Conservation (phyloP, 495 filamentous ascomycete species). For the Choiromyces venosus region DNA sequence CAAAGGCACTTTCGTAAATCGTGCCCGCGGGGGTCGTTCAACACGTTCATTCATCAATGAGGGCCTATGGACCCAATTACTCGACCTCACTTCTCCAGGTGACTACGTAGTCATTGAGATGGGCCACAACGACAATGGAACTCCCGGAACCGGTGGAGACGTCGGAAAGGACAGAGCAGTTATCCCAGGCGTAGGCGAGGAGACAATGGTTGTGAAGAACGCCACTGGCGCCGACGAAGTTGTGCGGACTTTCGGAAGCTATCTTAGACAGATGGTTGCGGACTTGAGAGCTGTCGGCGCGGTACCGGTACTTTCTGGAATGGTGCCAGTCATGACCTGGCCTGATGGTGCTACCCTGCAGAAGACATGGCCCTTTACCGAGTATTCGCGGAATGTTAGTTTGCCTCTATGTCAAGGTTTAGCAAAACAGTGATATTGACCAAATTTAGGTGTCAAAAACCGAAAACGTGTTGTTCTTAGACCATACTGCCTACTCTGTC, state of each 20-base stretch:
- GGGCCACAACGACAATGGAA: constrained; percentile 35
- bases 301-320: constrained; percentile 20
- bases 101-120: constrained; percentile 36
- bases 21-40: constrained; percentile 25
- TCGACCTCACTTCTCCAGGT: constrained; percentile 20
- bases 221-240: constrained; percentile 15
- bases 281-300: constrained; percentile 16
- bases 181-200: constrained; percentile 22
- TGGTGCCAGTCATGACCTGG: constrained; percentile 34
- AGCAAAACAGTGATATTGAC: background rate
- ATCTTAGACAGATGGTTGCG: constrained; percentile 30
- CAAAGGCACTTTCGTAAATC: constrained; percentile 20
- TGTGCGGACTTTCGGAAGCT: constrained; percentile 30
- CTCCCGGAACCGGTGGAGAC: constrained; percentile 22
- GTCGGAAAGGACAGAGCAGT: constrained; percentile 27
- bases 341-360: constrained; percentile 8
- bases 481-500: constrained; percentile 34
- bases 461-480: constrained; percentile 23
- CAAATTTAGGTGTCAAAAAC: constrained; percentile 14
- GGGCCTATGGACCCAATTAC: constrained; percentile 29
- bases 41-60: constrained; percentile 30
- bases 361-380: constrained; percentile 28
- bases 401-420: background rate
- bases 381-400: constrained; percentile 24
- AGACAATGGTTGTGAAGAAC: constrained; percentile 23